Percentiles rank a stretch among this genome's conserved stretches.
Evolutionary conservation across 495 filamentous ascomycete genomes (phyloP).

Genomic region (Chlorociboria aeruginascens): DNA sequence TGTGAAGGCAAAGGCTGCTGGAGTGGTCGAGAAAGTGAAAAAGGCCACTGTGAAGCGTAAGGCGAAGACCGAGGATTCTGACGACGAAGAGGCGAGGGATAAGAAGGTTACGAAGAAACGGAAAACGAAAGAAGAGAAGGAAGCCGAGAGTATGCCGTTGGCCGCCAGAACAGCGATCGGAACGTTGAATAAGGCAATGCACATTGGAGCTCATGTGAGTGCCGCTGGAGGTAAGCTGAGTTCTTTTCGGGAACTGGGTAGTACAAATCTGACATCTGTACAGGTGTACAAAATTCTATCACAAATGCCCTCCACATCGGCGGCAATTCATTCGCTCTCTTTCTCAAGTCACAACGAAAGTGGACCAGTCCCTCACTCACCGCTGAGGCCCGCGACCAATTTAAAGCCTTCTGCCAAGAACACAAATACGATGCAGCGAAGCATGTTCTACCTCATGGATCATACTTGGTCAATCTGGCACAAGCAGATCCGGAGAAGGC

Average conservation of each 20-base stretch:
- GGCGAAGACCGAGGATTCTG: constrained; percentile 11
- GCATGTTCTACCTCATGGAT: constrained; percentile 81
- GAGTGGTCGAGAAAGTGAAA: constrained; percentile 4
- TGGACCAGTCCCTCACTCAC: constrained; percentile 78
- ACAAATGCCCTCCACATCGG: constrained; percentile 71
- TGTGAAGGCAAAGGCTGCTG: constrained; percentile 4
- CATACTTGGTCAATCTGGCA: constrained; percentile 92
- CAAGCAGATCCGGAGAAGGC: constrained; percentile 68
- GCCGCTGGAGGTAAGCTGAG: constrained; percentile 58
- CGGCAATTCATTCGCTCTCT: constrained; percentile 85
- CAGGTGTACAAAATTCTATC: constrained; percentile 82
- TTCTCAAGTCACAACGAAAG: constrained; percentile 90
- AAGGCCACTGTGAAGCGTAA: constrained; percentile 11
- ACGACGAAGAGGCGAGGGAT: constrained; percentile 9
- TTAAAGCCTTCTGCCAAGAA: constrained; percentile 50
- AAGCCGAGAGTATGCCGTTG: constrained; percentile 43
- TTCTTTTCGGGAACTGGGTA: constrained; percentile 1
- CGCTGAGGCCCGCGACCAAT: constrained; percentile 51
- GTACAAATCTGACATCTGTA: not conserved
- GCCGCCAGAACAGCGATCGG: constrained; percentile 49
- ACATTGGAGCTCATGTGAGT: constrained; percentile 87
- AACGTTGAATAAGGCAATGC: constrained; percentile 53
- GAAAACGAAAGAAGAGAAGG: constrained; percentile 21
- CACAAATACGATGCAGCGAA: constrained; percentile 60
- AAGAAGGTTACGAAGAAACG: constrained; percentile 16